A percentile compares a stretch with the other conserved stretches of the same genome.
phyloP scores from a whole-genome alignment of 257 asterid genomes.

The Solanum habrochaites region DNA sequence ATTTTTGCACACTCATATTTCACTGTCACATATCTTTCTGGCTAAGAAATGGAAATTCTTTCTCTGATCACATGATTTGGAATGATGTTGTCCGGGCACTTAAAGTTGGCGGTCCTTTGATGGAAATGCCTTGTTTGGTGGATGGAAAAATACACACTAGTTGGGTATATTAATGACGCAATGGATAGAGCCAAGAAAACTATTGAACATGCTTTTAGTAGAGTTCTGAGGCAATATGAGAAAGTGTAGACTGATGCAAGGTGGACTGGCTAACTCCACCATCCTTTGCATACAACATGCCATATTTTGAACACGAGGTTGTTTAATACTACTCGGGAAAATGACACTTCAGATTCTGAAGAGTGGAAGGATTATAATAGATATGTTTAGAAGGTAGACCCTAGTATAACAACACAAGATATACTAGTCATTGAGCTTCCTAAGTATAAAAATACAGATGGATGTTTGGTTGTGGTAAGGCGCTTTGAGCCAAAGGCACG shows the following conservation, averaged over 20 bases:
- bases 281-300: neutral
- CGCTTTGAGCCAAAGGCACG: neutral
- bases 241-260: neutral
- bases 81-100: neutral
- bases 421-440: neutral
- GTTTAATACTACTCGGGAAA: too few relatives aligned
- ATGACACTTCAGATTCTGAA: neutral
- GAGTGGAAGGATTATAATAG: neutral
- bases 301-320: neutral
- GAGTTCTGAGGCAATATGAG: neutral
- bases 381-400: neutral
- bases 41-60: neutral
- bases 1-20: neutral
- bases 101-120: neutral
- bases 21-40: neutral
- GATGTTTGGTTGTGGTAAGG: neutral
- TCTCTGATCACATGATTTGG: neutral
- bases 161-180: neutral
- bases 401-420: neutral
- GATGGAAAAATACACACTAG: neutral
- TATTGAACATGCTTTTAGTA: neutral
- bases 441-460: neutral
- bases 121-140: neutral
- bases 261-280: neutral
- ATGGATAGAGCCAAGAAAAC: neutral